phyloP scores from a whole-genome alignment of 768 basidiomycete species.

The Agaricus subrufescens region DNA sequence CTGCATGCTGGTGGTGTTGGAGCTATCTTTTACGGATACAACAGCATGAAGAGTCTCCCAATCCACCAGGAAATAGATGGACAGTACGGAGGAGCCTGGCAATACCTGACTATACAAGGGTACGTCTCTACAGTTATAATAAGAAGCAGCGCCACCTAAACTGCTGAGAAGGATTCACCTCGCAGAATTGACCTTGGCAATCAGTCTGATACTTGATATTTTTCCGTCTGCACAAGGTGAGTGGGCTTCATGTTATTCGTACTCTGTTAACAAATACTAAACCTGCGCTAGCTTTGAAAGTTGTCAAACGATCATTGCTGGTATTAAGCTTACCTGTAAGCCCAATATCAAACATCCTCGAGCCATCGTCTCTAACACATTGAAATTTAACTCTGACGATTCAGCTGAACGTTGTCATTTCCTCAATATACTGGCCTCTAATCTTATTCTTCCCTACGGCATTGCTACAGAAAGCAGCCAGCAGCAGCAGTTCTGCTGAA shows the following conservation, averaged over 20 bases:
- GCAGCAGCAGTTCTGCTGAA: slow-evolving; percentile 17
- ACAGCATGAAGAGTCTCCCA: slow-evolving; percentile 20
- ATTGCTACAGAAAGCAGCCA: slow-evolving; percentile 35
- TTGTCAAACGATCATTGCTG: slow-evolving; percentile 51
- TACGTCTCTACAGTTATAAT: slow-evolving; percentile 20
- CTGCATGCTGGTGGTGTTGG: slow-evolving; percentile 27
- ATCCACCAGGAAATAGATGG: slow-evolving; percentile 27
- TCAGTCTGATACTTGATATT: slow-evolving; percentile 27
- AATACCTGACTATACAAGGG: slow-evolving; percentile 81
- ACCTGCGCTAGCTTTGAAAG: slow-evolving; percentile 28
- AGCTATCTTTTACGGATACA: slow-evolving; percentile 33
- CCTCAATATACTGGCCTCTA: slow-evolving; percentile 67
- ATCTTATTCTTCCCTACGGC: slow-evolving; percentile 49
- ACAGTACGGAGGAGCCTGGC: slow-evolving; percentile 62
- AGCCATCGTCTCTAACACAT: not conserved
- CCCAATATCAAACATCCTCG: not conserved
- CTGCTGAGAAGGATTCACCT: slow-evolving; percentile 28
- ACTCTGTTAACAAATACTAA: not conserved
- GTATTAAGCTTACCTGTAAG: slow-evolving; percentile 66
- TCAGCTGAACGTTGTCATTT: slow-evolving; percentile 33
- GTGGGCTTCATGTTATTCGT: not conserved
- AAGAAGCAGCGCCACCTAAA: not conserved
- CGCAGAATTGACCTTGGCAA: slow-evolving; percentile 30
- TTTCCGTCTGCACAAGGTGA: slow-evolving; percentile 26
- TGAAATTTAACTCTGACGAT: not conserved